phyloP scores from a whole-genome alignment of 2,329 filamentous ascomycete species.

The Blastomyces emzantsi region DNA sequence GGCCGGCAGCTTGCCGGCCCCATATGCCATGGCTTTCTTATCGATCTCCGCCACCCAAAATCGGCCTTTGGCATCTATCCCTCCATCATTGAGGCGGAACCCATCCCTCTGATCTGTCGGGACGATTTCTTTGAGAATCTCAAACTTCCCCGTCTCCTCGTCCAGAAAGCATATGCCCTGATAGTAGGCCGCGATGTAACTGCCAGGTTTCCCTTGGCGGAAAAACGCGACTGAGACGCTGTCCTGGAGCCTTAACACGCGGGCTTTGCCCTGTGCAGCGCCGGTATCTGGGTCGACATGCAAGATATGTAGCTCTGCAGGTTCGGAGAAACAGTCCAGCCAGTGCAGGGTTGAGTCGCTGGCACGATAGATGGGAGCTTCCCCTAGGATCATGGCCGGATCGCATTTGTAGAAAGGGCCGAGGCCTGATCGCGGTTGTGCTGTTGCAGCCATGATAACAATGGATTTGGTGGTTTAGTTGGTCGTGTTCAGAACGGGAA shows the following conservation, averaged over 20 bases:
- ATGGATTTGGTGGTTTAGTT: not conserved
- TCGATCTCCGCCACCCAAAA: slow-evolving; percentile 54
- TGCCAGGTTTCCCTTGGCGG: slow-evolving; percentile 26
- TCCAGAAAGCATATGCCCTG: slow-evolving; percentile 32
- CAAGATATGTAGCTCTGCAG: slow-evolving; percentile 29
- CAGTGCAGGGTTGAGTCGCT: slow-evolving; percentile 27
- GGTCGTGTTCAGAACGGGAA: not conserved
- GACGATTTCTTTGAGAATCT: slow-evolving; percentile 32
- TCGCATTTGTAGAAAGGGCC: slow-evolving; percentile 18
- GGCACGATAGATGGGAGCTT: slow-evolving; percentile 26
- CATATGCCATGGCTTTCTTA: slow-evolving; percentile 52
- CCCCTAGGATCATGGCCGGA: slow-evolving; percentile 24
- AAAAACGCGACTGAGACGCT: slow-evolving; percentile 31
- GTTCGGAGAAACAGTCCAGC: slow-evolving; percentile 26
- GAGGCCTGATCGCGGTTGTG: slow-evolving; percentile 5
- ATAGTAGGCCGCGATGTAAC: slow-evolving; percentile 35
- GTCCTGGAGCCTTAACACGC: slow-evolving; percentile 25
- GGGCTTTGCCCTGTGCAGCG: slow-evolving; percentile 21
- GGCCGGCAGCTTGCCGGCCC: slow-evolving; percentile 24
- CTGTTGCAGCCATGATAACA: slow-evolving; percentile 1
- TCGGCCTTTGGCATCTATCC: slow-evolving; percentile 66
- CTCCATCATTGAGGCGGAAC: slow-evolving; percentile 69
- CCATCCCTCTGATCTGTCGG: slow-evolving; percentile 22
- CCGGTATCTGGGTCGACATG: slow-evolving; percentile 26
- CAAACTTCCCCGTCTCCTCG: slow-evolving; percentile 29